Evolutionary conservation across 768 basidiomycete genomes (phyloP), one percentile per base, ranked within the genome.

Genomic region (Leccinellum albellum): DNA sequence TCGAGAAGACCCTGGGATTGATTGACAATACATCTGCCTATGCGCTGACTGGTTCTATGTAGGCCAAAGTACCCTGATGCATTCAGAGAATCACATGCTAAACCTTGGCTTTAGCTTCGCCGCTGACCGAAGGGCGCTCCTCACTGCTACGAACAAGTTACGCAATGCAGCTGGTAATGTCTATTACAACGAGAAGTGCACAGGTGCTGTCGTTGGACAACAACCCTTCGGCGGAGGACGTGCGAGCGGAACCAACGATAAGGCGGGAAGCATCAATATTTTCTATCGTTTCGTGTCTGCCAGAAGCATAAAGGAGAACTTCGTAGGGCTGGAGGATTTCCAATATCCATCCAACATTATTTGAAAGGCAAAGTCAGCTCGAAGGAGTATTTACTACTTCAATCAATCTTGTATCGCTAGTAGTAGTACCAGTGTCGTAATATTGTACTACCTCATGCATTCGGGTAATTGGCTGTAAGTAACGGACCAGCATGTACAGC

Each of bases 111-210:
- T 52, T 67, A 94, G 94, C 74, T 98, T 98, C 76, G 79, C 94
- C 13, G 65, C 79, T 3, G 90, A 94, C 63, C 89, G 97, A 63
- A 78, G 82, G 26, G 93, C 88, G 6, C 82, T 98, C 55, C 74
- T 94, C 61, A 76, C 77, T 32, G 91, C 94, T 2, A 87, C 92
- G 44, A 88, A 89, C 75, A 82, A 80, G 54, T 82, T 99, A 45
- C 88, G 94, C 55, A 89, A 96, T 75, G 80, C 94, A 1, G 92
- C 97, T 3, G 97, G 97, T 3, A 99, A 98, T 72, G 86, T 96
- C 55, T 99, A 99, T 78, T 93, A 94, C 76, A 98, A 98, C 73
- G 95, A 98, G 65, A 95, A 96, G 73, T 98, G 94, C 74, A 99
- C 96, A 2, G 94, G 94, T 31, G 94, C 94, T n/a, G 91, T 92